A percentile compares a stretch with the other conserved stretches of the same genome.
Evolutionary conservation across 2,329 filamentous ascomycete genomes (phyloP).

Genomic region (Trichoderma endophyticum): DNA sequence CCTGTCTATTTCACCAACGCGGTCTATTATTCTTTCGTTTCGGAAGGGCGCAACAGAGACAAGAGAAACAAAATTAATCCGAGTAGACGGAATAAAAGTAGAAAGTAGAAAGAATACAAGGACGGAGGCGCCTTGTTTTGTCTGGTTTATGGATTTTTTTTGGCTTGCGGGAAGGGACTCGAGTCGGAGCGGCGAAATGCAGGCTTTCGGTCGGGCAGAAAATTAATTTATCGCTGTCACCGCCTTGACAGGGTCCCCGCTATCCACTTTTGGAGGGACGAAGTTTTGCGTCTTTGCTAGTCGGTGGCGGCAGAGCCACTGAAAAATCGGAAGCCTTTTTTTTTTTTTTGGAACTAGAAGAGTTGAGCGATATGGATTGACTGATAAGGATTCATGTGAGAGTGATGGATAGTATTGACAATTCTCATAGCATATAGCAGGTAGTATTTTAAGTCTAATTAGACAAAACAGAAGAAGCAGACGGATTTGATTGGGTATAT

Average conservation of each 20-base stretch:
- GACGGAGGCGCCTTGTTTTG: constrained; percentile 1
- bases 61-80: background rate
- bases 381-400: background rate
- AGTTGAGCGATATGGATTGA: background rate
- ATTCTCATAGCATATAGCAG: background rate
- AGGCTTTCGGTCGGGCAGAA: constrained; percentile 31
- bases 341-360: background rate
- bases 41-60: background rate
- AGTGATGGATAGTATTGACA: background rate
- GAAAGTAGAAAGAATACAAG: background rate
- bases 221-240: constrained; percentile 30
- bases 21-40: background rate
- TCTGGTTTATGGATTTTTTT: background rate
- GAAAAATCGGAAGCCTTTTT: background rate
- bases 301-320: background rate
- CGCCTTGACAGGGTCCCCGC: constrained; percentile 24
- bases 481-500: background rate
- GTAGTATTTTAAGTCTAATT: background rate
- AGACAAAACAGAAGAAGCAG: background rate
- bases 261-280: constrained; percentile 12
- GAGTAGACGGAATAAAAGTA: background rate
- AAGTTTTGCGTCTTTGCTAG: constrained; percentile 2
- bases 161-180: background rate
- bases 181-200: constrained; percentile 12
- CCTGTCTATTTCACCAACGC: background rate